Evolutionary conservation across 2,329 filamentous ascomycete genomes (phyloP).

Genomic region (Paecilomyces sp.): DNA sequence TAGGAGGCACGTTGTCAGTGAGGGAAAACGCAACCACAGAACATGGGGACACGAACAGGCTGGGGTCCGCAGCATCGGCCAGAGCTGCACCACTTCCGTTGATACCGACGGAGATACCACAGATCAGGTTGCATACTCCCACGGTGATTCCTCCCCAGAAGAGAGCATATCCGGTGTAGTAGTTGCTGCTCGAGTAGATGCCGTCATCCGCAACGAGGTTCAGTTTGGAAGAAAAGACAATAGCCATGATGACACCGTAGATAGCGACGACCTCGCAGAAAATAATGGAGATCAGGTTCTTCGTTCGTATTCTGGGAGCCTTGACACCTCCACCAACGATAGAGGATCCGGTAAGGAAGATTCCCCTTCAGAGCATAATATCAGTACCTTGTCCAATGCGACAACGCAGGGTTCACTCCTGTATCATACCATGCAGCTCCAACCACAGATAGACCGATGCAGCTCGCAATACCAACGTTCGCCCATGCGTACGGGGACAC

Average conservation of each 20-base stretch:
- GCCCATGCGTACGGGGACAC: slow-evolving; percentile 95
- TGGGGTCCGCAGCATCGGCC: slow-evolving; percentile 88
- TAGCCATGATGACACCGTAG: slow-evolving; percentile 99
- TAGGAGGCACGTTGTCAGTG: slow-evolving; percentile 29
- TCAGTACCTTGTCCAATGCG: background rate
- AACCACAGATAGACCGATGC: slow-evolving; percentile 92
- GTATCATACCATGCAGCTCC: slow-evolving; percentile 84
- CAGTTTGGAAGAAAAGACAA: slow-evolving; percentile 91
- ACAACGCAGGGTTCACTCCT: background rate
- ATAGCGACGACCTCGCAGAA: slow-evolving; percentile 99
- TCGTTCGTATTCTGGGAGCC: slow-evolving; percentile 94
- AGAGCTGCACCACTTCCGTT: slow-evolving; percentile 95
- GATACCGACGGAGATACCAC: slow-evolving; percentile 93
- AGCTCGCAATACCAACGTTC: slow-evolving; percentile 79
- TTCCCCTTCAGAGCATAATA: slow-evolving; percentile 62
- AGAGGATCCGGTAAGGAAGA: slow-evolving; percentile 96
- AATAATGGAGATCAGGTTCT: slow-evolving; percentile 99
- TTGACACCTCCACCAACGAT: slow-evolving; percentile 96
- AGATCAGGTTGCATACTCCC: slow-evolving; percentile 90
- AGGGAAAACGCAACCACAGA: background rate
- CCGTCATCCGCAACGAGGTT: slow-evolving; percentile 56
- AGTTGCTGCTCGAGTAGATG: slow-evolving; percentile 68
- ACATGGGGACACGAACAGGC: slow-evolving; percentile 56
- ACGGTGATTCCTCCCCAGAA: slow-evolving; percentile 97
- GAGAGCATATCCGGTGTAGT: slow-evolving; percentile 90